phyloP scores from a whole-genome alignment of 768 basidiomycete genomes.

The Suillus weaverae region DNA sequence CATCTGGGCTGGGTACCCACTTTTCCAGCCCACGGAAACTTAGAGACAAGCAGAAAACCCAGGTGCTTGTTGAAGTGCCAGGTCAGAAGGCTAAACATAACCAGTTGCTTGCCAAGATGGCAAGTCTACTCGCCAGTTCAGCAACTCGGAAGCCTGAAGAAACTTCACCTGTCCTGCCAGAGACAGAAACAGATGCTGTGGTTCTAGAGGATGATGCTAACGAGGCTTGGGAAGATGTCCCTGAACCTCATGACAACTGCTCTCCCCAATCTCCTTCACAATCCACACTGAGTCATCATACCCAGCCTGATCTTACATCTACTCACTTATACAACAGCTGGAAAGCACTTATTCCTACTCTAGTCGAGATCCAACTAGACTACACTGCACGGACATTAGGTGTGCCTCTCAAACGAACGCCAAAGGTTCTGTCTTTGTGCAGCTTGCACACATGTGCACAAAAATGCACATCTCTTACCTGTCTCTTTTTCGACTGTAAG shows the following conservation, averaged over 20 bases:
- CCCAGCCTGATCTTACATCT: constrained; percentile 1
- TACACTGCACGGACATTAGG: constrained; percentile 1
- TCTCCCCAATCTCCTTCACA: not conserved
- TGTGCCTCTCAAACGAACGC: not conserved
- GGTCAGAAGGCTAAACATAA: not conserved
- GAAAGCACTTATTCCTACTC: constrained; percentile 6
- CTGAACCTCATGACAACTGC: not conserved
- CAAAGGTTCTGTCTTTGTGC: not conserved
- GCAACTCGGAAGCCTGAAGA: not conserved
- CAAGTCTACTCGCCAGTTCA: not conserved
- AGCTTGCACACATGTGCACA: not conserved
- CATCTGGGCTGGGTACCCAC: not conserved
- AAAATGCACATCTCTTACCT: not conserved
- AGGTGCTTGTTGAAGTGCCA: not conserved
- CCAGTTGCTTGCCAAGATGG: not conserved
- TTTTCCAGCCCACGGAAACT: not conserved
- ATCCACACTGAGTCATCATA: not conserved
- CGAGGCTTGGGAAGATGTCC: not conserved
- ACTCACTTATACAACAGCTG: constrained; percentile 1
- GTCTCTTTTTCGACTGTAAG: not conserved
- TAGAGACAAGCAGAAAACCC: not conserved
- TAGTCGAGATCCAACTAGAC: not conserved
- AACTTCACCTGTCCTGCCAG: not conserved
- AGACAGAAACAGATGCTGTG: not conserved
- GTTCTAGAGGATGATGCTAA: not conserved